Evolutionary conservation across 306 rosid genomes (phyloP).

Genomic region (Lathyrus aphaca): DNA sequence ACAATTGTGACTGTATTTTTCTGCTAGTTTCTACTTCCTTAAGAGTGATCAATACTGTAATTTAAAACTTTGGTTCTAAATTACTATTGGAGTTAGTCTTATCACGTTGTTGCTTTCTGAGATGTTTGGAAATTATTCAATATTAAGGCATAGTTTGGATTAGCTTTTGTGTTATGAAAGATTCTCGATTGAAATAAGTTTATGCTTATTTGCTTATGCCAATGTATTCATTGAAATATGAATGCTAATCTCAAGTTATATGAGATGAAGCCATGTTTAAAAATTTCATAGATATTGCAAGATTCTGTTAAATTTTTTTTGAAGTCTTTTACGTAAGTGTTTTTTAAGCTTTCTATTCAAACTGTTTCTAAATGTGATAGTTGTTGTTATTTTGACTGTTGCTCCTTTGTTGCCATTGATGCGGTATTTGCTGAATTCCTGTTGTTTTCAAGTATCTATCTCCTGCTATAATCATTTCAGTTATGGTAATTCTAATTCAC

Average conservation of each 20-base stretch:
- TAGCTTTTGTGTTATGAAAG: neutral
- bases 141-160: neutral
- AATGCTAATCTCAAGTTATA: neutral
- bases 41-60: neutral
- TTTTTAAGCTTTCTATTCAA: neutral
- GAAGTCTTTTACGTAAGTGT: neutral
- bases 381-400: neutral
- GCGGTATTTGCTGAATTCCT: neutral
- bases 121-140: neutral
- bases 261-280: neutral
- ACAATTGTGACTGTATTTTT: neutral
- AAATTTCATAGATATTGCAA: neutral
- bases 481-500: neutral
- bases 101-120: neutral
- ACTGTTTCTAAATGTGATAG: neutral
- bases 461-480: neutral
- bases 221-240: neutral
- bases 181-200: neutral
- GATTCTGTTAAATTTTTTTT: neutral
- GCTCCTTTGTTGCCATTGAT: slow-evolving; percentile 3
- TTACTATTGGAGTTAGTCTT: neutral
- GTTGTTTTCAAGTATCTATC: slow-evolving; percentile 15
- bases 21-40: neutral
- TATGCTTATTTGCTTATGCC: neutral
- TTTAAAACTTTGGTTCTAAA: neutral